Evolutionary conservation across 345 rosid genomes (phyloP).

Genomic region (Populus pruinosa): DNA sequence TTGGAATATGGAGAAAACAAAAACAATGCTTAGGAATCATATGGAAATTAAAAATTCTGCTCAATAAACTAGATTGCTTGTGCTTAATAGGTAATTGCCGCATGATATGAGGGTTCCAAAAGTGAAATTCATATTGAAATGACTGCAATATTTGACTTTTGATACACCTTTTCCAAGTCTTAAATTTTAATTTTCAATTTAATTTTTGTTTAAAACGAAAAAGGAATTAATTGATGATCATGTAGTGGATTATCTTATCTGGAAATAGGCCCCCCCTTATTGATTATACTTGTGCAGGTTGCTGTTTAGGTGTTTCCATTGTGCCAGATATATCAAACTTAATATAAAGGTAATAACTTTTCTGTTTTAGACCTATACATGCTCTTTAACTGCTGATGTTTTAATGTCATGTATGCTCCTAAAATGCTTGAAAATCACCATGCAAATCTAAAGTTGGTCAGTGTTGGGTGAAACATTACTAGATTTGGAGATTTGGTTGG

Average conservation of each 20-base stretch:
- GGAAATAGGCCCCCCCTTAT: background rate
- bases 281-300: conserved; percentile 20
- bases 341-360: conserved; percentile 10
- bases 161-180: background rate
- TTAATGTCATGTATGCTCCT: background rate
- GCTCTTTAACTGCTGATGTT: background rate
- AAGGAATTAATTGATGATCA: background rate
- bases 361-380: background rate
- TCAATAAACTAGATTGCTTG: background rate
- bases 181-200: background rate
- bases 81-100: background rate
- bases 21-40: background rate
- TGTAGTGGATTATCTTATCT: conserved; percentile 3
- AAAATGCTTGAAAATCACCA: background rate
- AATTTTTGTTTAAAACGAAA: background rate
- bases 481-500: background rate
- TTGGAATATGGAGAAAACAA: background rate
- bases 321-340: background rate
- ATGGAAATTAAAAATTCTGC: background rate
- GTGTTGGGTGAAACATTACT: background rate
- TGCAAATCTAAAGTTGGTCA: background rate
- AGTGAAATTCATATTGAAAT: background rate
- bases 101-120: background rate
- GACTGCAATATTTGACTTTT: background rate
- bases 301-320: conserved; percentile 11